These are phyloP conservation scores for Clarireedia monteithiana DNA, from an alignment of 2,329 filamentous ascomycete genomes.

Conservation along the genomic window DNA sequence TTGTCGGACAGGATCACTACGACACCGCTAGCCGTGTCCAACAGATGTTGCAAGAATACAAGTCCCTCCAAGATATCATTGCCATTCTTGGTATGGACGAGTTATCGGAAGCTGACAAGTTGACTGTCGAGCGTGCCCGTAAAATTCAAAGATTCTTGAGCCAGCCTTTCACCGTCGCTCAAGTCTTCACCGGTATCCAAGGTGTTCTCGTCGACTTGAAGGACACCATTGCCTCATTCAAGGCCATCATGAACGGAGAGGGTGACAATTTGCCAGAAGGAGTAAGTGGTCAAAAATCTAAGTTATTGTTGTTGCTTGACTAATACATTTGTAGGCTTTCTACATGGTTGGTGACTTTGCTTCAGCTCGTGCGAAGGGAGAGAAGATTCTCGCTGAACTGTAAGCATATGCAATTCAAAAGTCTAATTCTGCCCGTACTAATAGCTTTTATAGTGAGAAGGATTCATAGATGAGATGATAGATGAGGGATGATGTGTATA, in stretches of 20 bases:
- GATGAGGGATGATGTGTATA: slow-evolving; percentile 16
- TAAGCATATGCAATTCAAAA: slow-evolving; percentile 5
- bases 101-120: slow-evolving; percentile 97
- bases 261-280: slow-evolving; percentile 92
- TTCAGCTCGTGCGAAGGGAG: slow-evolving; percentile 89
- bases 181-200: slow-evolving; percentile 67
- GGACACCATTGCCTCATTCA: slow-evolving; percentile 96
- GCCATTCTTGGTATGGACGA: slow-evolving; percentile 99
- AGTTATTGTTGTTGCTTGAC: not conserved
- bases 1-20: slow-evolving; percentile 98
- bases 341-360: slow-evolving; percentile 81
- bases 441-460: slow-evolving; percentile 11
- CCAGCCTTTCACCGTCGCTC: slow-evolving; percentile 90
- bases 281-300: slow-evolving; percentile 31
- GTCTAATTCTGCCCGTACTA: not conserved
- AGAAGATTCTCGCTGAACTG: slow-evolving; percentile 98
- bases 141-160: slow-evolving; percentile 99
- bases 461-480: slow-evolving; percentile 9
- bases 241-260: slow-evolving; percentile 77
- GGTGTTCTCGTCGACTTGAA: slow-evolving; percentile 96
- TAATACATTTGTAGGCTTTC: slow-evolving; percentile 7
- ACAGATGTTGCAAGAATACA: slow-evolving; percentile 99
- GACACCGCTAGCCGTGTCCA: slow-evolving; percentile 88
- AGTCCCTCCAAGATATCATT: slow-evolving; percentile 99
- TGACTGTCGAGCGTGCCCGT: slow-evolving; percentile 99